Evolutionary conservation across 169 alveolate genomes (phyloP).

Genomic region (Plasmodium chabaudi): DNA sequence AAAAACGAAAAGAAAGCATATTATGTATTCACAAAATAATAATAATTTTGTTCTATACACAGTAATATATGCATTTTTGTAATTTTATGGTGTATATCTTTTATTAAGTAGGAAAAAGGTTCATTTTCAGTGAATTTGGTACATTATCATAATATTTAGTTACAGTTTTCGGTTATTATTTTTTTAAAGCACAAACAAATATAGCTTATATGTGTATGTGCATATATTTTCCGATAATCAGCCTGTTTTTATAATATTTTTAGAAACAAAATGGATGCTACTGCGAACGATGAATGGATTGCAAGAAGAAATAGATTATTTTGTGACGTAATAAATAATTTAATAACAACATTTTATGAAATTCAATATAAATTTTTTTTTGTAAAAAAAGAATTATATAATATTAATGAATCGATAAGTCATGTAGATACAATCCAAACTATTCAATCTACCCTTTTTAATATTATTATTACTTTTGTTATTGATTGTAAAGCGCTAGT

Average conservation of each 20-base stretch:
- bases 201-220: background rate
- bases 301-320: slow-evolving; percentile 23
- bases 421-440: slow-evolving; percentile 23
- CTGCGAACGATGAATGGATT: slow-evolving; percentile 35
- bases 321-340: slow-evolving; percentile 32
- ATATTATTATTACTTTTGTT: slow-evolving; percentile 35
- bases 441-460: slow-evolving; percentile 13
- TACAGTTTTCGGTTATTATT: no score
- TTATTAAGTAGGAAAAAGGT: no score
- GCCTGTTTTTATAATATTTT: no score
- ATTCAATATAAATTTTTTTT: slow-evolving; percentile 41
- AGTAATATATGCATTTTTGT: no score
- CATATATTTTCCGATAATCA: no score
- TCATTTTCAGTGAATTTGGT: no score
- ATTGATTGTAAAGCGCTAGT: slow-evolving; percentile 48
- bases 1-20: no score
- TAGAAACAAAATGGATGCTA: slow-evolving; percentile 11
- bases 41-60: no score
- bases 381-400: slow-evolving; percentile 9
- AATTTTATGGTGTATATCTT: no score
- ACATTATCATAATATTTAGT: no score
- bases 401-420: slow-evolving; percentile 33
- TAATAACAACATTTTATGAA: slow-evolving; percentile 32
- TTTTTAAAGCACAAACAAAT: background rate
- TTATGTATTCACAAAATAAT: no score